phyloP scores from a whole-genome alignment of 2,329 filamentous ascomycete species.

The Botrytis medusae region DNA sequence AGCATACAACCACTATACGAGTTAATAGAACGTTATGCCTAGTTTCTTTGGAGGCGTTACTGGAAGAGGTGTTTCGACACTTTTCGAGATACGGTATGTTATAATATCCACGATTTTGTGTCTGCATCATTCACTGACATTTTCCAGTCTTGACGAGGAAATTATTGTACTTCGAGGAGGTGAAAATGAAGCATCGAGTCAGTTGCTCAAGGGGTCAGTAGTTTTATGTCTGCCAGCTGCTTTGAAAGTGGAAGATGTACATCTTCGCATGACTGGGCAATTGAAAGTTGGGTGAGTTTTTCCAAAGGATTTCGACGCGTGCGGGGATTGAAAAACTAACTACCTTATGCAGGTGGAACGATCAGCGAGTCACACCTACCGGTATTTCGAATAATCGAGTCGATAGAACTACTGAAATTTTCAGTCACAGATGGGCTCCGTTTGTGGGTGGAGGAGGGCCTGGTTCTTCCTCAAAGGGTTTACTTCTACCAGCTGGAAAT shows the following conservation, averaged over 20 bases:
- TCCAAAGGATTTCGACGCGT: background rate
- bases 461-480: constrained; percentile 51
- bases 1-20: background rate
- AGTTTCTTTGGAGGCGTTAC: constrained; percentile 38
- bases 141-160: constrained; percentile 68
- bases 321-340: constrained; percentile 7
- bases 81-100: constrained; percentile 43
- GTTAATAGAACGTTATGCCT: constrained; percentile 34
- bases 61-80: constrained; percentile 38
- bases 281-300: constrained; percentile 64
- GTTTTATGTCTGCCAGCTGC: constrained; percentile 71
- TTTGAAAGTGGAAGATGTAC: constrained; percentile 70
- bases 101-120: background rate
- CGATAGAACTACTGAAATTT: constrained; percentile 59
- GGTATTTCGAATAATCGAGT: constrained; percentile 60
- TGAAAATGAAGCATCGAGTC: constrained; percentile 73
- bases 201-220: constrained; percentile 70
- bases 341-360: constrained; percentile 48
- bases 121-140: constrained; percentile 23
- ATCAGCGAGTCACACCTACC: constrained; percentile 54
- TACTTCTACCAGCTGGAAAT: constrained; percentile 67
- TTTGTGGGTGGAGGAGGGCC: constrained; percentile 57
- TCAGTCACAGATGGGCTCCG: constrained; percentile 67
- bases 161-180: constrained; percentile 76
- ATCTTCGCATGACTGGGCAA: constrained; percentile 68